Base-by-base conservation (phyloP, 192 early-diverging fungal genomes). In the Backusella macrospora region DNA sequence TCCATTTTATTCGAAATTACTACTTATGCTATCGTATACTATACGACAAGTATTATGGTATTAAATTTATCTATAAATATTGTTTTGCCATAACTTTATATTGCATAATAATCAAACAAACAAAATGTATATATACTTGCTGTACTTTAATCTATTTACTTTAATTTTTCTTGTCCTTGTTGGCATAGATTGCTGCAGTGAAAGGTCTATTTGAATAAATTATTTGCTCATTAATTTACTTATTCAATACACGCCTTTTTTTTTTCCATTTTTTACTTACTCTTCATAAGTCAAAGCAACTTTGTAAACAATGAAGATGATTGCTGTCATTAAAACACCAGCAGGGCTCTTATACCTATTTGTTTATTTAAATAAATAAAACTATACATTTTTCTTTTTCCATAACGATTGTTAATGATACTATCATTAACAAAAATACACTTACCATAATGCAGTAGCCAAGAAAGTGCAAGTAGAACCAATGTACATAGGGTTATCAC, bases 401-500 rank as follows among this genome's bases (percentile, higher is more conserved):
- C 3, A 10, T 3, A 34, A 15, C 40, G 10, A 43, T 34, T 1
- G 29, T 0, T 6, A 4, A 7, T n/a, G 16, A 38, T n/a, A 10
- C 8, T 18, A 18, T 13, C 21, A 39, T 38, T 15, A 40, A 39
- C 21, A 13, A 42, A 43, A 16, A 40, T 3, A 72, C 26, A 78
- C 86, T 43, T 90, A 88, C 93, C 92, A 96, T 68, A 97, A 81
- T 43, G 96, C 90, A 40, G 90, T 90, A 48, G 90, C 92, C 14
- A 96, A 68, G 80, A 97, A 97, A 63, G 87, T 90, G 81, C 96
- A 80, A 10, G 94, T 94, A 6, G 95, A 95, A 38, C 96, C 96
- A 65, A 88, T 88, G 76, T 97, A 97, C 96, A 97, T 97, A n/a
- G 96, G 96, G 83, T 97, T 94, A 9, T 94, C 92, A 37, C 91